Evolutionary conservation across 768 basidiomycete species (phyloP), one percentile per base, ranked within the genome.

Genomic region (Russula virescens): DNA sequence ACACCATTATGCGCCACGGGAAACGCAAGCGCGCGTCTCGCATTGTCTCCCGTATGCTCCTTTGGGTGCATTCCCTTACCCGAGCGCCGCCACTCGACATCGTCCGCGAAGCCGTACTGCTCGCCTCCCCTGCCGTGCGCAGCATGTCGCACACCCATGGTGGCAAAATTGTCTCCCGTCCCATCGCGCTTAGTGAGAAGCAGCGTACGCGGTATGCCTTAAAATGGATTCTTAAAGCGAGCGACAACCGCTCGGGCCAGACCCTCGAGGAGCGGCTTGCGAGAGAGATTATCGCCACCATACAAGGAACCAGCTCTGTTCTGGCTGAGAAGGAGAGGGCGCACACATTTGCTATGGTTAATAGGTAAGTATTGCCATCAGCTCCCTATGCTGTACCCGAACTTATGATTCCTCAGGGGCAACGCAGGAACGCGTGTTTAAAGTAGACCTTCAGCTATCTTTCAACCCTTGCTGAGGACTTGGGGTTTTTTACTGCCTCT

Each of bases 1-100:
- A 83, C 19, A 73, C 76, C 58, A 75, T 91, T 51, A 86, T 86
- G 77, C 70, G 70, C 42, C 74, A 87, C 70, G 92, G 92, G 35
- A 79, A 84, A 60, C 82, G 86, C 61, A 79, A 88, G 10, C 77
- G 78, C 23, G 87, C 89, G 0, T 74, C 82, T 0, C 80, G 79
- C 35, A 75, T 76, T 46, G 79, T 85, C 48, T 80, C 85, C 2
- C 73, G 77, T n/a, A 86, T 82, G 67, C 83, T 93, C n/a, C 73
- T 84, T 19, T 78, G 86, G 69, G 82, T 95, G 45, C 87, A 88
- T 71, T 79, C 85, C 11, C 76, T 88, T 61, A 95, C 92, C 18
- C 80, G 86, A 58, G 81, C 84, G 8, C 84, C 86, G n/a, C 89
- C 94, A 0, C 76, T 93, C 38, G 90, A 90, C 19, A 82, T 96